phyloP scores from a whole-genome alignment of 768 basidiomycete genomes.

The Boletus huronensis region DNA sequence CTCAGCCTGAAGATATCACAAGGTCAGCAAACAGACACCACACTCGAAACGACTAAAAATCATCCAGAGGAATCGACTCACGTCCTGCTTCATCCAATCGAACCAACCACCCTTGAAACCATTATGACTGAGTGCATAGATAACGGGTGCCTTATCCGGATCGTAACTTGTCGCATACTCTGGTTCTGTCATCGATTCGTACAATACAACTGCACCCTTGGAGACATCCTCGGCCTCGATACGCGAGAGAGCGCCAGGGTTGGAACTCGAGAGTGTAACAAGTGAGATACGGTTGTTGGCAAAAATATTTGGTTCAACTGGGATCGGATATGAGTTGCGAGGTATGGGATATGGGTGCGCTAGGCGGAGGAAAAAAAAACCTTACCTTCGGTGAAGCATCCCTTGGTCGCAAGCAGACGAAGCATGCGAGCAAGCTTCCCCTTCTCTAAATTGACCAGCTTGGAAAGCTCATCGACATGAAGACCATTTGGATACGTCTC shows the following conservation, averaged over 20 bases:
- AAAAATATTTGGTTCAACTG: constrained; percentile 27
- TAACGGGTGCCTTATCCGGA: constrained; percentile 20
- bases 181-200: constrained; percentile 24
- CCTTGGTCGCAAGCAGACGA: constrained; percentile 29
- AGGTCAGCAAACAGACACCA: not conserved
- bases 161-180: constrained; percentile 24
- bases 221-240: constrained; percentile 9
- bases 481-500: constrained; percentile 27
- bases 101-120: constrained; percentile 19
- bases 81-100: constrained; percentile 23
- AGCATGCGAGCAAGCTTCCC: constrained; percentile 31
- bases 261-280: constrained; percentile 15
- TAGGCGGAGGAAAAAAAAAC: not conserved
- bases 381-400: constrained; percentile 31
- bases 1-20: constrained; percentile 6
- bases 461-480: constrained; percentile 25
- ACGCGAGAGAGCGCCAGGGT: constrained; percentile 7
- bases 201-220: constrained; percentile 17
- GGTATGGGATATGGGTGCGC: not conserved
- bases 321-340: not conserved
- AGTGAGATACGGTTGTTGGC: constrained; percentile 36
- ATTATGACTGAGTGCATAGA: constrained; percentile 17
- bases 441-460: constrained; percentile 22
- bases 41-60: not conserved
- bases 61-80: constrained; percentile 4